A percentile compares a stretch with the other conserved stretches of the same genome.
phyloP scores from a whole-genome alignment of 2,329 filamentous ascomycete species.

The Phoma sp. region DNA sequence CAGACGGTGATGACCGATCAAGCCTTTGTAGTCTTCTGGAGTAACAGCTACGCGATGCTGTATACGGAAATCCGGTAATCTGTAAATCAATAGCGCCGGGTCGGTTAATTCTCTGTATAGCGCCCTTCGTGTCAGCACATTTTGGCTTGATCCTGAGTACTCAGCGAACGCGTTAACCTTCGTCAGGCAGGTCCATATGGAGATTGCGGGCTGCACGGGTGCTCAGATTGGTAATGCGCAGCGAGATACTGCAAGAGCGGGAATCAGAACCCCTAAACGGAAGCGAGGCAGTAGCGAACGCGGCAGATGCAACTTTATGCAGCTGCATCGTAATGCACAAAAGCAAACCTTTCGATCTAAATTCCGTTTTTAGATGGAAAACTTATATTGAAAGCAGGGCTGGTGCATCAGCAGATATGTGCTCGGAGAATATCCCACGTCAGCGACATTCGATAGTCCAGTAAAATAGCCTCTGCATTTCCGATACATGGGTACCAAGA shows the following conservation, averaged over 20 bases:
- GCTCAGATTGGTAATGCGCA: neutral
- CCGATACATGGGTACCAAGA: neutral
- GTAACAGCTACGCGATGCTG: neutral
- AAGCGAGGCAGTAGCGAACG: neutral
- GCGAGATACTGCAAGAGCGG: neutral
- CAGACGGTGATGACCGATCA: neutral
- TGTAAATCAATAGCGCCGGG: conserved; percentile 3
- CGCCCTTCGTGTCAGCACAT: conserved; percentile 6
- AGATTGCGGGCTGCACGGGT: conserved; percentile 5
- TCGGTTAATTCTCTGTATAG: conserved; percentile 6
- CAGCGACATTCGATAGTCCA: neutral
- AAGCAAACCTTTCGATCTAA: neutral
- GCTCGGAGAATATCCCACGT: conserved; percentile 4
- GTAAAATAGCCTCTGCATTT: neutral
- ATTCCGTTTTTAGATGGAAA: too few relatives aligned
- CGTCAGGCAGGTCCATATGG: conserved; percentile 12
- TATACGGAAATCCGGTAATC: neutral
- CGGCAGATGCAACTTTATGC: conserved; percentile 2
- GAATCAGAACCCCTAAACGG: neutral
- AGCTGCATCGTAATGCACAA: neutral
- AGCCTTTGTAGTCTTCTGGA: neutral
- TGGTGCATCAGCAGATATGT: neutral
- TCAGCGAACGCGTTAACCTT: neutral
- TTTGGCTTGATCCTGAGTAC: neutral
- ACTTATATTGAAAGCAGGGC: too few relatives aligned